Conservation (phyloP, 495 filamentous ascomycete genomes). For the Talaromyces proteolyticus region DNA sequence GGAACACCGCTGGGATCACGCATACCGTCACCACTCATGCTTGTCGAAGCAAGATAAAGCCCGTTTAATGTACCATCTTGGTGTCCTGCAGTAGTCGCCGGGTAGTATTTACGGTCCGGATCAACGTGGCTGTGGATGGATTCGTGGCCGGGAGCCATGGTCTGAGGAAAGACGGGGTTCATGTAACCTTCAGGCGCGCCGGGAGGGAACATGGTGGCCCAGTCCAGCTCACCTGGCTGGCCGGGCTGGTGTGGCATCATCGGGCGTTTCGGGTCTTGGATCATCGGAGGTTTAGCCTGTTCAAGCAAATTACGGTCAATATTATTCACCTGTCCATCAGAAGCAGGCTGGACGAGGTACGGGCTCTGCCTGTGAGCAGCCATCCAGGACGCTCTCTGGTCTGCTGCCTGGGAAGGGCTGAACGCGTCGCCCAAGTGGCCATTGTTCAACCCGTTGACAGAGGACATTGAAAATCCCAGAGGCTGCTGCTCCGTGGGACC, state of each 20-base stretch:
- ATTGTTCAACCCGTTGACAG: slow-evolving; percentile 42
- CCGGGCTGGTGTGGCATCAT: slow-evolving; percentile 31
- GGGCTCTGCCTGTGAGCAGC: slow-evolving; percentile 42
- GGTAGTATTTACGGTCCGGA: slow-evolving; percentile 40
- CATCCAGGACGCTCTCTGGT: slow-evolving; percentile 39
- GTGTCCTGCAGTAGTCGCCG: slow-evolving; percentile 30
- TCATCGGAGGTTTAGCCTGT: slow-evolving; percentile 43
- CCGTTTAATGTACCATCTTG: slow-evolving; percentile 41
- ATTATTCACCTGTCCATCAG: slow-evolving; percentile 36
- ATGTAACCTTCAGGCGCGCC: slow-evolving; percentile 57
- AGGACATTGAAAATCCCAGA: slow-evolving; percentile 39
- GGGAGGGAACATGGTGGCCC: slow-evolving; percentile 69
- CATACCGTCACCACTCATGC: slow-evolving; percentile 41
- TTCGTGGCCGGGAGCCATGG: slow-evolving; percentile 41
- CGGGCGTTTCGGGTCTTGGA: slow-evolving; percentile 37
- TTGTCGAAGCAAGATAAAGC: slow-evolving; percentile 41
- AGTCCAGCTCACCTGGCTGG: slow-evolving; percentile 50
- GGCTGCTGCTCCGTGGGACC: slow-evolving; percentile 38
- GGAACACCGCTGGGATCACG: slow-evolving; percentile 9
- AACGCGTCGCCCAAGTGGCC: slow-evolving; percentile 34
- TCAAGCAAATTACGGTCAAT: slow-evolving; percentile 42
- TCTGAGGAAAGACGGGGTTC: slow-evolving; percentile 52
- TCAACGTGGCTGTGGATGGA: slow-evolving; percentile 41
- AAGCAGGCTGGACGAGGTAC: slow-evolving; percentile 38
- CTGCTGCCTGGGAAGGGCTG: slow-evolving; percentile 28